Base-by-base conservation (phyloP, 192 early-diverging fungal species). In the Coemansia pectinata region DNA sequence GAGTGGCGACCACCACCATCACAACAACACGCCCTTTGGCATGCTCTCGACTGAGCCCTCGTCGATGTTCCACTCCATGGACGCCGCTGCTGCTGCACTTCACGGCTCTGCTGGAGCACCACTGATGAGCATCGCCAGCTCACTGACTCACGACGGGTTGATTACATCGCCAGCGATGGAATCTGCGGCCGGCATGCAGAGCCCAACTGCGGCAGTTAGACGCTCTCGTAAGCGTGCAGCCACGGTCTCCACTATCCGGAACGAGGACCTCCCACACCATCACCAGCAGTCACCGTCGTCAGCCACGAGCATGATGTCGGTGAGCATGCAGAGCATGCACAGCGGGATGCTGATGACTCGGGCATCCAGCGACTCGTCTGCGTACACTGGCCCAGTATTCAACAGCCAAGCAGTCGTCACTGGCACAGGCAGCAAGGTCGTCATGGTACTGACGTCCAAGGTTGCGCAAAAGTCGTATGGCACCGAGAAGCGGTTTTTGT, bases 391-490 rank as follows among this genome's bases (percentile, higher is more conserved):
- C 4, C 75, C 71, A 1, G 75, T 65, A 17, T 77, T 77, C 58
- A 83, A 83, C 80, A 77, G 80, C 74, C 80, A 83, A 75, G 80
- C 80, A 2, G 63, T 77, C 1, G 80, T 83, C n/a, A 69, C 47
- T n/a, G 80, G 80, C 48, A 66, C 62, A 9, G 81, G 77, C 71
- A 77, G 45, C 88, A 66, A 86, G 63, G 69, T 87, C 12, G 87
- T 95, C 10, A 74, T 96, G 65, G 87, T 97, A 19, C 76, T 94
- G 55, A 93, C 93, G 34, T 89, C 91, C 21, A 94, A 92, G 60
- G 95, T 95, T 4, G 95, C 91, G 5, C 95, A 97, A 85, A 97
- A 97, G 66, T 92, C 90, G 3, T 97, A 97, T 69, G 96, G 94
- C 29, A 91, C 89, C 38, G 96, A 97, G 72, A 96, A 95, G 79